Base-by-base conservation (phyloP, 2,329 filamentous ascomycete genomes). In the Aspergillus fumigatiaffinis region DNA sequence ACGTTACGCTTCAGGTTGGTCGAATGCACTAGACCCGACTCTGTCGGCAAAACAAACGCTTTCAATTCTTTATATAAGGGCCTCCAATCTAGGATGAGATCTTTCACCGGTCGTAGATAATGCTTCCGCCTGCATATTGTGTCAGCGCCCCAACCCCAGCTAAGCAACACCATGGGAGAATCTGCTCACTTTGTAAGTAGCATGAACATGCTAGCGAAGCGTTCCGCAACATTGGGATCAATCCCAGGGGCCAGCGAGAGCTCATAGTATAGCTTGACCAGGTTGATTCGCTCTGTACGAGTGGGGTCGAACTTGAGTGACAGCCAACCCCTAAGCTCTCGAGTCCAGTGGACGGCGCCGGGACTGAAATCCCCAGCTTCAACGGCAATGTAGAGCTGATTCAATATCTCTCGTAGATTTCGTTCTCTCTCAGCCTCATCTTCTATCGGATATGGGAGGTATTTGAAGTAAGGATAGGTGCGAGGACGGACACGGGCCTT, bases 261-360 rank as follows among this genome's bases (percentile, higher is more conserved):
- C 77, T 96, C 92, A 76, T 96, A 99, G 78, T 97, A 99, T 41
- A 99, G 82, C 77, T 88, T 90, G 29, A 94, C 90, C 29, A 99
- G 84, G 74, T 86, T 91, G 51, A 92, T 87, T 57, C 95, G 84
- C 64, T 92, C 87, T 71, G 89, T 87, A 67, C 90, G 86, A 50
- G 91, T 91, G 72, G 96, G 91, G 77, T 99, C 93, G 72, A 99
- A 99, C 81, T 99, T 99, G 75, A 99, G 86, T 54, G 89, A 90
- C 64, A 99, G 82, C 94, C 95, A 99, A 75, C 89, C 91, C 71
- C 92, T 87, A 50, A 99, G 87, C 83, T 99, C 94, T 65, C 93
- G 87, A 17, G 94, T 97, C 94, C 94, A 99, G 76, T 99, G 93
- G 60, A 96, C 82, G 28, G 93, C 94, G 35, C 94, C 94, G 0